Base-by-base conservation (phyloP, 371 early-diverging fungal genomes). In the Rhizopus microsporus region DNA sequence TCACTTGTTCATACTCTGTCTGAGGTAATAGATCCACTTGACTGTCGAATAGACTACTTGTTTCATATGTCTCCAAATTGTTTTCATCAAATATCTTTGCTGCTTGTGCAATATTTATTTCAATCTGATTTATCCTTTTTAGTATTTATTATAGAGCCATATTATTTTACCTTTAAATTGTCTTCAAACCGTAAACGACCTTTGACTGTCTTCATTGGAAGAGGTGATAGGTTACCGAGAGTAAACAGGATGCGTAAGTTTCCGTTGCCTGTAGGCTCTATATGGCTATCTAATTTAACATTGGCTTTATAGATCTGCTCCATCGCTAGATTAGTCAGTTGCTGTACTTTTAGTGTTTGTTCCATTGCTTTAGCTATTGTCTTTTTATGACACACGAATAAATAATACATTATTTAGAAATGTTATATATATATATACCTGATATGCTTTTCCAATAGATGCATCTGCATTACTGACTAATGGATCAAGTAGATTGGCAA, bases 221-320 rank as follows among this genome's bases (percentile, higher is more conserved):
- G 17, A 1, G 23, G 42, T 7, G 57, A 57, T 29, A 17, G 32
- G n/a, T 54, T 61, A 8, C 33, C 10, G 16, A 61, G 34, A 5
- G 37, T 35, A 12, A 57, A 48, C 8, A 10, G 23, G 15, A 57
- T 17, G 9, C 32, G 13, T 5, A 63, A 3, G 10, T 17, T 48
- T 2, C 63, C 63, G 57, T 54, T 47, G 38, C 52, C 65, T 56
- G 49, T 17, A 48, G 48, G 52, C 17, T 64, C 31, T 5, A 60
- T 43, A 40, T 16, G 17, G 48, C 47, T 54, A 9, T 23, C 54
- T 54, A 40, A 7, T 29, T 55, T 55, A 3, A 68, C 7, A 37
- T 70, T 70, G 10, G 68, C 33, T 42, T 54, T 44, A 34, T 65
- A 59, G 8, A 62, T 59, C 32, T 63, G 63, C n/a, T 71, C 68